Evolutionary conservation across 2,329 filamentous ascomycete genomes (phyloP).

Genomic region (Aspergillus pseudoglaucus): DNA sequence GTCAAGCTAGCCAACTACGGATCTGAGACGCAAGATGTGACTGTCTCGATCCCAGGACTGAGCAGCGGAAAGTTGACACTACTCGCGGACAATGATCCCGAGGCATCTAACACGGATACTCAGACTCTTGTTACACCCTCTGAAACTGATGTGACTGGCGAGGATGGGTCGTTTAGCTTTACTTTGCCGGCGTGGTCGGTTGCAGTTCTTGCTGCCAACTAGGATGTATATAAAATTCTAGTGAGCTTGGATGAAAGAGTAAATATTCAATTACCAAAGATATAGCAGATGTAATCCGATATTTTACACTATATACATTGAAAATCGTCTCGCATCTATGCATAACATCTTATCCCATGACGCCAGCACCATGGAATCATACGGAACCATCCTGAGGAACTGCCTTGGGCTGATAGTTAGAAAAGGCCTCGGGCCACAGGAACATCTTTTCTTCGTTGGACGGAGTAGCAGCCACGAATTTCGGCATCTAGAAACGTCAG

Average conservation of each 20-base stretch:
- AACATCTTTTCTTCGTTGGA: constrained; percentile 56
- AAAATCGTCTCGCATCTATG: background rate
- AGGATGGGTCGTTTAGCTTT: constrained; percentile 11
- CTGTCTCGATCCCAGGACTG: constrained; percentile 12
- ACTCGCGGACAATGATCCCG: constrained; percentile 12
- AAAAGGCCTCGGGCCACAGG: constrained; percentile 56
- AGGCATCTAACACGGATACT: constrained; percentile 9
- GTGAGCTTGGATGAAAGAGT: background rate
- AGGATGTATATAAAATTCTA: background rate
- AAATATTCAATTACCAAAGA: background rate
- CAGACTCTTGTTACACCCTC: constrained; percentile 9
- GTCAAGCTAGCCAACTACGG: constrained; percentile 22
- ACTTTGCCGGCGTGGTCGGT: constrained; percentile 16
- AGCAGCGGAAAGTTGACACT: constrained; percentile 11
- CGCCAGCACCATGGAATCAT: constrained; percentile 4
- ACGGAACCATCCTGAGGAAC: constrained; percentile 6
- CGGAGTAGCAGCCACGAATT: constrained; percentile 47
- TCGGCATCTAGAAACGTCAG: constrained; percentile 30
- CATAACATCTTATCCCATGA: background rate
- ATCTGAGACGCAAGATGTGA: constrained; percentile 12
- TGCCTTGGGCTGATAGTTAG: constrained; percentile 35
- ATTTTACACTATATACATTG: background rate
- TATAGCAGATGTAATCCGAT: background rate
- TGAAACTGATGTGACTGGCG: constrained; percentile 4
- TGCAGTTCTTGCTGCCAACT: constrained; percentile 12